Evolutionary conservation across 2,329 filamentous ascomycete genomes (phyloP).

Genomic region (Ophiosphaerella narmari): DNA sequence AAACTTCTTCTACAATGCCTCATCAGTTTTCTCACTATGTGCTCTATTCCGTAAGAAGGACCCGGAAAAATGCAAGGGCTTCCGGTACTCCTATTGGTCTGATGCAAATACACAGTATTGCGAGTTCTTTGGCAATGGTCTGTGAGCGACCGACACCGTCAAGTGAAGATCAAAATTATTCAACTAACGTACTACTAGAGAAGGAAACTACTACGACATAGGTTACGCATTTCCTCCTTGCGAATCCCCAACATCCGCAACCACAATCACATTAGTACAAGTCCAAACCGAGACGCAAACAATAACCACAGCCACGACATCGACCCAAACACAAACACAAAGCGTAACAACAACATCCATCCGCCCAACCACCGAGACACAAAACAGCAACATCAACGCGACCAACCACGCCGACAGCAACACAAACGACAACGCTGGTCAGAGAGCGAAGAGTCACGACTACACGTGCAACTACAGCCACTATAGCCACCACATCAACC

Average conservation of each 20-base stretch:
- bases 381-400: no score
- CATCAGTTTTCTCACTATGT: constrained; percentile 21
- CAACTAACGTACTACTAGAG: constrained; percentile 2
- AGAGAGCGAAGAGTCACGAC: no score
- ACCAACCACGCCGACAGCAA: no score
- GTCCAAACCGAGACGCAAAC: no score
- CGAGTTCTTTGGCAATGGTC: constrained; percentile 23
- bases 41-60: constrained; percentile 25
- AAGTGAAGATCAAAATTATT: not conserved
- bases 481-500: not conserved
- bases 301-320: not conserved
- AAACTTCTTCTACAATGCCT: constrained; percentile 29
- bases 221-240: constrained; percentile 18
- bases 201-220: constrained; percentile 24
- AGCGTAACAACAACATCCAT: not conserved
- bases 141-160: constrained; percentile 14
- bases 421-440: no score
- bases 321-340: not conserved
- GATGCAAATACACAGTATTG: constrained; percentile 27
- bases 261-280: not conserved
- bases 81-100: constrained; percentile 23
- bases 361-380: not conserved
- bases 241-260: constrained; percentile 1
- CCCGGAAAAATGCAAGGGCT: constrained; percentile 14
- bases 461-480: no score